Base-by-base conservation (phyloP, 2,329 filamentous ascomycete species). In the Zasmidium angulare region DNA sequence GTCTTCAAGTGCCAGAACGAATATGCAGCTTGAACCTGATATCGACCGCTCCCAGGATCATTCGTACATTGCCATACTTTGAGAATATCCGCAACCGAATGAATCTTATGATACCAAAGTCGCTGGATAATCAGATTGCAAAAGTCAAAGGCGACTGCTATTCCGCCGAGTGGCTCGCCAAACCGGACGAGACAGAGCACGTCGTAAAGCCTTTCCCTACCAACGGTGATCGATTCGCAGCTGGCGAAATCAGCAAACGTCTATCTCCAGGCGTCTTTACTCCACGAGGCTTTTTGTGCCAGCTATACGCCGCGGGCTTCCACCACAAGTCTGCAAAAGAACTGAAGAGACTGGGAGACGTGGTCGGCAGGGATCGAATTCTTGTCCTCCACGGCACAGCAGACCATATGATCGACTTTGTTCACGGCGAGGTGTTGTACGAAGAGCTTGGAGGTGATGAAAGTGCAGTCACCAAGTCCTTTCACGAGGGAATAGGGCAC, bases 191-290 rank as follows among this genome's bases (percentile, higher is more conserved):
- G 24, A 70, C 71, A 19, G 76, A 79, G 52, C 72, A 67, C 49
- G 71, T 75, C 1, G 71, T 76, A 58, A 67, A 79, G 40, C 75
- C 74, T 9, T 96, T 95, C 73, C 82, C 82, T 3, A 90, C 81
- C 54, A 95, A 93, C 71, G 91, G 86, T 59, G 89, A 95, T 77
- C 87, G 92, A 3, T 93, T 92, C 70, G 87, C 89, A 23, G 91
- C 92, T 0, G 86, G 88, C 65, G 91, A 96, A 75, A 75, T 96
- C 63, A 80, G 79, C 69, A 96, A 96, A 78, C 82, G 89, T 19
- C 76, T 80, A 17, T 81, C 89, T 59, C 76, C 81, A 0, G 77
- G 79, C 0, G 78, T 79, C 4, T 93, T 91, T 72, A 84, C 83
- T 2, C 81, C 79, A 50, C 79, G 79, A 29, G 90, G 89, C 1